Evolutionary conservation across 2,329 filamentous ascomycete genomes (phyloP).

Genomic region (Raffaelea arxii): DNA sequence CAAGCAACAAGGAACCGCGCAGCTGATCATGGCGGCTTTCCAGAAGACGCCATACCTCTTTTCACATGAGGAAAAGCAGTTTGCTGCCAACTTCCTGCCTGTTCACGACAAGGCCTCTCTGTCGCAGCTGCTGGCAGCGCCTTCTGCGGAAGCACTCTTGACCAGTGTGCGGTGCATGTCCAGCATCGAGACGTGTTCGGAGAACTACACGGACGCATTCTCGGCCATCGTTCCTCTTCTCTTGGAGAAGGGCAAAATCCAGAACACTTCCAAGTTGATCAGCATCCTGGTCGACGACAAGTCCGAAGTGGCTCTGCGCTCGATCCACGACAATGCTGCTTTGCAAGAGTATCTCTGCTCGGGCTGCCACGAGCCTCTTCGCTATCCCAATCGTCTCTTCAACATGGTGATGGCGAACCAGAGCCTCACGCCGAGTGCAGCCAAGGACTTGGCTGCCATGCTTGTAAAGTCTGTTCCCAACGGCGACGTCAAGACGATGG

Average conservation of each 20-base stretch:
- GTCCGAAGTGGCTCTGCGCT: constrained; percentile 19
- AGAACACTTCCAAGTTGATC: constrained; percentile 25
- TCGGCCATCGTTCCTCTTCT: constrained; percentile 29
- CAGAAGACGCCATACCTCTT: constrained; percentile 34
- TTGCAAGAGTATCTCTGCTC: constrained; percentile 40
- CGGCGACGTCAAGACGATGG: no score
- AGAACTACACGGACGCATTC: constrained; percentile 20
- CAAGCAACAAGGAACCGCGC: constrained; percentile 47
- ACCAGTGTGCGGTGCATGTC: constrained; percentile 52
- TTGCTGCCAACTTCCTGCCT: constrained; percentile 33
- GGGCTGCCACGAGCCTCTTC: constrained; percentile 27
- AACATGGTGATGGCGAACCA: no score
- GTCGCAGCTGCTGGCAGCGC: constrained; percentile 51
- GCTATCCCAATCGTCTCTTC: no score
- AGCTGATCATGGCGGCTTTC: constrained; percentile 30
- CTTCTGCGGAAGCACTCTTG: constrained; percentile 58
- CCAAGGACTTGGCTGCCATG: no score
- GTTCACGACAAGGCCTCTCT: constrained; percentile 46
- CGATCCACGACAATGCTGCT: constrained; percentile 26
- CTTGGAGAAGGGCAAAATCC: constrained; percentile 22
- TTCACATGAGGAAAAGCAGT: constrained; percentile 16
- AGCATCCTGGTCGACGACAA: constrained; percentile 37
- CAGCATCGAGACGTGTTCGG: constrained; percentile 26
- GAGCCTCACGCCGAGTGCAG: no score
- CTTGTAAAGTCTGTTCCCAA: no score